Conservation (phyloP, 2,329 filamentous ascomycete genomes). For the Fusarium euwallaceae region DNA sequence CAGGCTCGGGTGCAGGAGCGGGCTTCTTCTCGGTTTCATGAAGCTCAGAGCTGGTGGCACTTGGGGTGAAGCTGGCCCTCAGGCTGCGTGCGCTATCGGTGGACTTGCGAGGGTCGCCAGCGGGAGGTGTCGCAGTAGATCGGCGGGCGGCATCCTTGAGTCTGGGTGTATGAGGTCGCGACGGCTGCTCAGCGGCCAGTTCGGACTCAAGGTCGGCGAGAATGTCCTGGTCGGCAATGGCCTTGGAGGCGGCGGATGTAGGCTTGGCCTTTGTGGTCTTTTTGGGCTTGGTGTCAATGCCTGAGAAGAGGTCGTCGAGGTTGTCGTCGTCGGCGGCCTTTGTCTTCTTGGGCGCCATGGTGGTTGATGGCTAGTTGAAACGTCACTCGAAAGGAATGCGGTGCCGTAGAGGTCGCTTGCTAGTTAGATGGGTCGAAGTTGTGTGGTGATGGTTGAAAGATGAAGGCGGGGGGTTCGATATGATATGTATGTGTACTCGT, state of each 20-base stretch:
- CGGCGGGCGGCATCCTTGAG: conserved; percentile 65
- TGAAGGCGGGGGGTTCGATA: conserved; percentile 26
- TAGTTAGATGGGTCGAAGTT: conserved; percentile 4
- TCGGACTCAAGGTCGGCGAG: conserved; percentile 85
- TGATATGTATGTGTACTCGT: conserved; percentile 18
- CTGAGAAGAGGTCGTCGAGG: conserved; percentile 75
- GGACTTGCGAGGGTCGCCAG: conserved; percentile 79
- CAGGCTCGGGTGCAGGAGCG: conserved; percentile 60
- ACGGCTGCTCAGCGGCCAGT: conserved; percentile 78
- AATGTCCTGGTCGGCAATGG: conserved; percentile 75
- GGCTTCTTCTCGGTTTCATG: conserved; percentile 69
- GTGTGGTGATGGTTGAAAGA: conserved; percentile 24
- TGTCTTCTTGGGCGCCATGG: conserved; percentile 72
- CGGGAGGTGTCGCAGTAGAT: conserved; percentile 64
- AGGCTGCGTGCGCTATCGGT: conserved; percentile 81
- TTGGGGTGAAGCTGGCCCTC: conserved; percentile 79
- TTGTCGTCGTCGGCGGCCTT: conserved; percentile 73
- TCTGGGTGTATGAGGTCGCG: conserved; percentile 87
- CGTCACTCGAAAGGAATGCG: background rate
- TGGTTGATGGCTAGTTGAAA: conserved; percentile 30
- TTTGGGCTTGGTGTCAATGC: conserved; percentile 66
- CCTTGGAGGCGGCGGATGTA: conserved; percentile 64
- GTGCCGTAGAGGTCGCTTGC: background rate
- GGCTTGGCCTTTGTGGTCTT: conserved; percentile 63
- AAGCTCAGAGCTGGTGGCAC: conserved; percentile 72